Evolutionary conservation across 2,329 filamentous ascomycete genomes (phyloP), one percentile per base, ranked within the genome.

Genomic region (Remersonia thermophila): DNA sequence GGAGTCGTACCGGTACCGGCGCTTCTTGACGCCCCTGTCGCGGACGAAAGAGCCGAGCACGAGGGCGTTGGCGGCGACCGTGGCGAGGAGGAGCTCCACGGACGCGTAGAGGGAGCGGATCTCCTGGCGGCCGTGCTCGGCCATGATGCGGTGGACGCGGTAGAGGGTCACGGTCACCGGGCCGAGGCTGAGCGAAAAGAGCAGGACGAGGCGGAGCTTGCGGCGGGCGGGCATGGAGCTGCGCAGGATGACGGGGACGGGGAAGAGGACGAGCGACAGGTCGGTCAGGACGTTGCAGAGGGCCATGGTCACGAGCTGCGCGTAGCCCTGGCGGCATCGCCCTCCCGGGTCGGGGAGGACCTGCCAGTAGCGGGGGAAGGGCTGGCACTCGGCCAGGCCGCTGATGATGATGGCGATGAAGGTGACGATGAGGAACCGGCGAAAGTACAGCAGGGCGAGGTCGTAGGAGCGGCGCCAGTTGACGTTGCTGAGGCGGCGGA

Each of bases 31-130:
- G 17, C 91, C 91, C 36, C 84, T 74, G 55, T 96, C 89, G 11
- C 89, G 75, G 18, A 96, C 77, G 52, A 96, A 96, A 0, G 87
- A 93, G 10, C 89, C 89, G 3, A 98, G 72, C 1, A 95, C 83
- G 14, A 98, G 69, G 3, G 81, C 79, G 54, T 96, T 98, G 10
- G 89, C 83, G 1, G 93, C 81, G 0, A 77, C 76, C 0, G 87
- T 83, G 4, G 91, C 87, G 34, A 89, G 87, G 1, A 96, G 68
- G 7, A 96, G 80, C 54, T 98, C 91, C 13, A 93, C 69, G 0
- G 87, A 94, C 4, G 91, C 91, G 45, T 93, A 69, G 1, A 96
- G 73, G 0, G 89, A 93, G 30, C 91, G 82, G 47, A 82, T 85
- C 51, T 91, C 85, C 55, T 96, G 91, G 18, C 73, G 67, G 3